Percentiles rank a stretch among this genome's conserved stretches.
phyloP scores from a whole-genome alignment of 768 basidiomycete species.

The Mycena olivaceomarginata region DNA sequence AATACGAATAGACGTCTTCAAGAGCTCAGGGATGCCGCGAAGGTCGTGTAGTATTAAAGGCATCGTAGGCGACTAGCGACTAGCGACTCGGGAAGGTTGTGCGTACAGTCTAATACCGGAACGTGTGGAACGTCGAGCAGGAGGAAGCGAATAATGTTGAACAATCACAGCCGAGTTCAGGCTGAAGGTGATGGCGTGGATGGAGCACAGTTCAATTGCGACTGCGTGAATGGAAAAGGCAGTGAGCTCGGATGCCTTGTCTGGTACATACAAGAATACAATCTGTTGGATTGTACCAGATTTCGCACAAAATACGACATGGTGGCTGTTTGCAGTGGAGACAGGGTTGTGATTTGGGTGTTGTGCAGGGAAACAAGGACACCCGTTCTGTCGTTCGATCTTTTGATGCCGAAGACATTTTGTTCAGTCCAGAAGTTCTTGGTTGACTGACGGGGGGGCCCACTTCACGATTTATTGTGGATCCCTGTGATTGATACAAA shows the following conservation, averaged over 20 bases:
- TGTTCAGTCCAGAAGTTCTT: no score
- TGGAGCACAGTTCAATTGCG: background rate
- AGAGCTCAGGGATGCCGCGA: background rate
- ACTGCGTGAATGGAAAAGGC: background rate
- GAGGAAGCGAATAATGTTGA: background rate
- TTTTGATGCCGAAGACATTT: background rate
- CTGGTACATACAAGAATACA: no score
- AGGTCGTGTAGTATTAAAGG: background rate
- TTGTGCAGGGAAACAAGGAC: background rate
- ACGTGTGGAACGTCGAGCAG: background rate
- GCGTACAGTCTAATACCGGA: conserved; percentile 5
- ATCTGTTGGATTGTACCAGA: no score
- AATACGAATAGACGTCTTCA: background rate
- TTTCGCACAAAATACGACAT: no score
- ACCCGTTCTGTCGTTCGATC: background rate
- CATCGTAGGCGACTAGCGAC: background rate
- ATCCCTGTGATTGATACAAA: no score
- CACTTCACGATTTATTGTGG: no score
- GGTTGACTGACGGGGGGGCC: no score
- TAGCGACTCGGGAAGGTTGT: conserved; percentile 9
- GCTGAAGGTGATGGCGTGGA: background rate
- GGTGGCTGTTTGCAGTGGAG: no score
- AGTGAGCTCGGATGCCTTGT: no score
- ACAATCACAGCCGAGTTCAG: conserved; percentile 2
- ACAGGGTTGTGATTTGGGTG: background rate